Base-by-base conservation (phyloP, 441 rosid species). In the Eutrema salsugineum region DNA sequence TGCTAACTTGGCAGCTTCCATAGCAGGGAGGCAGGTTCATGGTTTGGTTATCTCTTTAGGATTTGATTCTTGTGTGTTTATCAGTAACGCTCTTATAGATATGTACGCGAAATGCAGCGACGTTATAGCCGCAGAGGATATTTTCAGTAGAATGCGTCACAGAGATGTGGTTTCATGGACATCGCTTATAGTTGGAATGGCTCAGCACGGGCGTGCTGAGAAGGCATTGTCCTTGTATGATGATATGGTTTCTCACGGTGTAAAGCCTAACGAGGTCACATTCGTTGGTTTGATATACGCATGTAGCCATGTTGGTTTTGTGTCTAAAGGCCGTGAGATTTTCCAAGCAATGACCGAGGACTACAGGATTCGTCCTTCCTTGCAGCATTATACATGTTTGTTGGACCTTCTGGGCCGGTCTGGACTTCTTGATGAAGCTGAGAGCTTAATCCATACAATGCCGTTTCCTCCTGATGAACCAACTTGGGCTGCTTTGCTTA, bases 141-240 rank as follows among this genome's bases (percentile, higher is more conserved):
- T 88, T 56, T 90, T 92, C 56, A 42, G 72, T 60, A 70, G 69
- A 59, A 83, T 92, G 90, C 53, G 28, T 1, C 65, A 35, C 46
- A 84, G 79, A 77, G 97, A 92, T 83, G 90, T 90, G n/a, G 93
- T 92, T 67, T 88, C 98, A 8, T 92, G 97, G 98, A 92, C 96
- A 48, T 88, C 93, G 0, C 82, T 90, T 27, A 85, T 92, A 27
- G 93, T 88, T 49, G 94, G 96, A 35, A 82, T 83, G 44, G 96
- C 98, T 72, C 96, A 92, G 80, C 96, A 92, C 39, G 98, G 98
- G 16, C 80, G 8, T 55, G 96, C 90, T 36, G 75, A 76, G 81
- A 88, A 86, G 79, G 90, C 93, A 14, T 72, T 92, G 74, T 70
- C 73, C 9, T 80, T 87, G 63, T 92, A 88, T 72, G 91, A 88